Evolutionary conservation across 75 land plant genomes (phyloP).

Genomic region (Pinus tabuliformis): DNA sequence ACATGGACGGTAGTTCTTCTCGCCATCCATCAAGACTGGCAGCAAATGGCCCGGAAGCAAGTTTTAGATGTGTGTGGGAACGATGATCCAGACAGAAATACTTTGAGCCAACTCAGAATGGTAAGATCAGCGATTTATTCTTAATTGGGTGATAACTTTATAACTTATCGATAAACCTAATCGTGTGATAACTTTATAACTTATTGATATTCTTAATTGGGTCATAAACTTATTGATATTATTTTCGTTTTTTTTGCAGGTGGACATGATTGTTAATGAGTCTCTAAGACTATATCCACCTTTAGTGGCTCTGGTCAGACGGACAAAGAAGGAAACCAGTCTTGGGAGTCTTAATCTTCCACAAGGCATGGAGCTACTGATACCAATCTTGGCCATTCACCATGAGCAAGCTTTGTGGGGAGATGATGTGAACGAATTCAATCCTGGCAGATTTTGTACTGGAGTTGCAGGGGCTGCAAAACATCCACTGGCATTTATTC

Average conservation of each 20-base stretch:
- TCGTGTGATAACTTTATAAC: too few relatives aligned
- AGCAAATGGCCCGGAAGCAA: too few relatives aligned
- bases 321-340: slow-evolving; percentile 5
- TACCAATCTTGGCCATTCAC: slow-evolving; percentile 20
- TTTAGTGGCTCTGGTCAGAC: slow-evolving; percentile 24
- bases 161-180: too few relatives aligned
- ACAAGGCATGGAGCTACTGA: slow-evolving; percentile 1
- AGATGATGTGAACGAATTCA: slow-evolving; percentile 27
- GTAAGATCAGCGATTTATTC: too few relatives aligned
- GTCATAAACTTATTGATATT: too few relatives aligned
- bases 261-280: slow-evolving; percentile 31
- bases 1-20: slow-evolving; percentile 43
- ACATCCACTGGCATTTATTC: slow-evolving; percentile 38
- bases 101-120: too few relatives aligned
- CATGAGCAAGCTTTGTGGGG: slow-evolving; percentile 30
- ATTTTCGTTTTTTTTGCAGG: slow-evolving; percentile 4
- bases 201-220: too few relatives aligned
- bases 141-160: too few relatives aligned
- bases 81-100: too few relatives aligned
- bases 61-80: too few relatives aligned
- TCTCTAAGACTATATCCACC: slow-evolving; percentile 54
- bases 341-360: slow-evolving; percentile 14
- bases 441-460: slow-evolving; percentile 16
- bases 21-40: slow-evolving; percentile 17
- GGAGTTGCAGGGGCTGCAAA: slow-evolving; percentile 1